A percentile compares a stretch with the other conserved stretches of the same genome.
These are phyloP conservation scores for Fusarium algeriense DNA, from an alignment of 2,329 filamentous ascomycete genomes.

Conservation along the genomic window DNA sequence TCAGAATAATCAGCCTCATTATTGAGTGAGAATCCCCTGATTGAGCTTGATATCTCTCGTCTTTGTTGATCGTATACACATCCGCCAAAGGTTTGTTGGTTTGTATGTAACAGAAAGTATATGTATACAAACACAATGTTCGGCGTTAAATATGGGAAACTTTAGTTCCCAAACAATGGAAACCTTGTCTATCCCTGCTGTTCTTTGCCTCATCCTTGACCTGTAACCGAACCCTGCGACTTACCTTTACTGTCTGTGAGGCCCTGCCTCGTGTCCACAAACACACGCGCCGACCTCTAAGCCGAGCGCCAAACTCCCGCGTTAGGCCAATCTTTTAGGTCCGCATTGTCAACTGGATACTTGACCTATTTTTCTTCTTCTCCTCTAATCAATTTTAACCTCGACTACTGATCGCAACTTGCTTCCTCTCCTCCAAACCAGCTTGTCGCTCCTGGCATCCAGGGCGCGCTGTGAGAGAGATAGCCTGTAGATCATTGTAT, in stretches of 20 bases:
- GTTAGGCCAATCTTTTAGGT: constrained; percentile 37
- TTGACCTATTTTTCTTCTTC: constrained; percentile 1
- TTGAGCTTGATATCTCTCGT: background rate
- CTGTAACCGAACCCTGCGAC: constrained; percentile 41
- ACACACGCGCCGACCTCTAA: constrained; percentile 34
- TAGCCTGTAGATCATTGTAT: constrained; percentile 34
- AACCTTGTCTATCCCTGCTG: constrained; percentile 21
- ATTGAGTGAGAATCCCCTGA: background rate
- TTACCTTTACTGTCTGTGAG: constrained; percentile 14
- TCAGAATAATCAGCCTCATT: background rate
- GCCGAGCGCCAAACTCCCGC: constrained; percentile 42
- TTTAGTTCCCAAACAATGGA: constrained; percentile 12
- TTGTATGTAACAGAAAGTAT: background rate
- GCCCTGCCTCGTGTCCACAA: constrained; percentile 42
- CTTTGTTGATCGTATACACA: background rate
- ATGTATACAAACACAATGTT: constrained; percentile 11
- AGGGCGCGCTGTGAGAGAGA: constrained; percentile 48
- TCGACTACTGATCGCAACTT: constrained; percentile 23
- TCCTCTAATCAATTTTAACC: background rate
- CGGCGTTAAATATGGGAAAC: constrained; percentile 12
- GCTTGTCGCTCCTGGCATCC: constrained; percentile 47
- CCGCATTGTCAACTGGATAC: constrained; percentile 21
- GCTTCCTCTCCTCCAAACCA: constrained; percentile 40
- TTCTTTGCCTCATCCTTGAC: constrained; percentile 38
- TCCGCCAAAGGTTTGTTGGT: background rate